These are phyloP conservation scores for Grigorovia transvaalensis DNA, from an alignment of 805 yeast species.

Conservation along the genomic window DNA sequence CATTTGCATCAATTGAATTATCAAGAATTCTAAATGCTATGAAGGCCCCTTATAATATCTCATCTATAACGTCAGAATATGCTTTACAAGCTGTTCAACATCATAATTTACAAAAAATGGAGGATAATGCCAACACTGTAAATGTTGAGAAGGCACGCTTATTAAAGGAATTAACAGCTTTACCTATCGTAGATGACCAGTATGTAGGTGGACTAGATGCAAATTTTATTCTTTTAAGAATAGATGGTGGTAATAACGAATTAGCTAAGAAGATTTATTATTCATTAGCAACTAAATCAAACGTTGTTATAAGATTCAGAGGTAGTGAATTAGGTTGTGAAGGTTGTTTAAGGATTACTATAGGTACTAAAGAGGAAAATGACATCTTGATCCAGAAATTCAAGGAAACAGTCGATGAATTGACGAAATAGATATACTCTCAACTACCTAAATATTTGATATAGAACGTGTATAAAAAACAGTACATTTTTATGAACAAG, in stretches of 20 bases:
- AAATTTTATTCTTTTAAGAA: constrained; percentile 69
- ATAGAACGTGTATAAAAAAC: no score
- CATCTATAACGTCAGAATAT: constrained; percentile 64
- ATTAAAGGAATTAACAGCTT: constrained; percentile 39
- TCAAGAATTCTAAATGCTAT: constrained; percentile 68
- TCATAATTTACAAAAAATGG: constrained; percentile 52
- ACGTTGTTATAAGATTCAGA: constrained; percentile 82
- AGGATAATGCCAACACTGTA: constrained; percentile 39
- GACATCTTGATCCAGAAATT: constrained; percentile 43
- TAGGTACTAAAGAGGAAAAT: constrained; percentile 79
- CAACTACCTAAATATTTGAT: no score
- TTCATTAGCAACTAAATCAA: constrained; percentile 56
- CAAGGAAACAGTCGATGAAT: constrained; percentile 19
- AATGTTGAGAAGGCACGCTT: constrained; percentile 46
- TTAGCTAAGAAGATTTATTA: constrained; percentile 59
- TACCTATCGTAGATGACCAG: constrained; percentile 54
- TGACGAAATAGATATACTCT: constrained; percentile 1
- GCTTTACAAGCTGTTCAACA: constrained; percentile 63
- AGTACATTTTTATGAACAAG: no score
- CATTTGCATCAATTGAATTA: constrained; percentile 52
- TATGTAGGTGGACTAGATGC: constrained; percentile 80
- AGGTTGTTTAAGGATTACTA: constrained; percentile 79
- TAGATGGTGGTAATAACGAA: constrained; percentile 69
- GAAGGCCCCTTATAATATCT: constrained; percentile 94
- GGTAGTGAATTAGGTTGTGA: constrained; percentile 83